These are phyloP conservation scores for Epichloe amarillans DNA, from an alignment of 2,329 filamentous ascomycete species.

Conservation along the genomic window DNA sequence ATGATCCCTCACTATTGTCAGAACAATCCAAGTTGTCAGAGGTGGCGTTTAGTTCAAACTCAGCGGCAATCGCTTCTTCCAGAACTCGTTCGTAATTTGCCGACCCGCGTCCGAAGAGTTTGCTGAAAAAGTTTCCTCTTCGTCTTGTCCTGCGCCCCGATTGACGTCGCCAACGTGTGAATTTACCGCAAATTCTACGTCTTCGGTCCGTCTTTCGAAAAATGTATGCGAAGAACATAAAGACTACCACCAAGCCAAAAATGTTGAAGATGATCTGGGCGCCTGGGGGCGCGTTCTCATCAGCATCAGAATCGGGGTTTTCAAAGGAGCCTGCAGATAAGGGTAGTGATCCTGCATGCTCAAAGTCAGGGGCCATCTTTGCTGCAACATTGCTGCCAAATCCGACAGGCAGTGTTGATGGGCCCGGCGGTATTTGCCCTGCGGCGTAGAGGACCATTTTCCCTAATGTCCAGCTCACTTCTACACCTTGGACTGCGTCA, in stretches of 20 bases:
- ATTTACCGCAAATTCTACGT: constrained; percentile 16
- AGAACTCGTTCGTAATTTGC: constrained; percentile 69
- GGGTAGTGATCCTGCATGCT: constrained; percentile 55
- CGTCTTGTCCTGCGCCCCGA: constrained; percentile 30
- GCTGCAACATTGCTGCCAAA: constrained; percentile 74
- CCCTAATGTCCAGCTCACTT: constrained; percentile 93
- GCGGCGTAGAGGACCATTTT: constrained; percentile 94
- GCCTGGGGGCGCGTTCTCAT: background rate
- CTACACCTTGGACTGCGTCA: constrained; percentile 78
- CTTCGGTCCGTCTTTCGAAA: constrained; percentile 70
- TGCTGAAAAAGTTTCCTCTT: constrained; percentile 41
- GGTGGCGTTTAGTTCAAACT: constrained; percentile 65
- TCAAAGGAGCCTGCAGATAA: constrained; percentile 19
- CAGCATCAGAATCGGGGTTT: constrained; percentile 24
- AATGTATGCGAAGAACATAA: constrained; percentile 57
- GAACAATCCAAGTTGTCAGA: constrained; percentile 52
- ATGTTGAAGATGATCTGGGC: background rate
- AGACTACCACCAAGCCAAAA: constrained; percentile 36
- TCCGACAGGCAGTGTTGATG: constrained; percentile 58
- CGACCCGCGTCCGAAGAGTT: constrained; percentile 48
- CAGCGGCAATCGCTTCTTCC: constrained; percentile 61
- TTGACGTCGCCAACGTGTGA: constrained; percentile 16
- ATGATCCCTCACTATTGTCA: constrained; percentile 44
- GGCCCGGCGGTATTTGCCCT: constrained; percentile 61
- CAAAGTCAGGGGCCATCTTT: constrained; percentile 62